Conservation (phyloP, 2,329 filamentous ascomycete genomes). For the Clarireedia homoeocarpa region DNA sequence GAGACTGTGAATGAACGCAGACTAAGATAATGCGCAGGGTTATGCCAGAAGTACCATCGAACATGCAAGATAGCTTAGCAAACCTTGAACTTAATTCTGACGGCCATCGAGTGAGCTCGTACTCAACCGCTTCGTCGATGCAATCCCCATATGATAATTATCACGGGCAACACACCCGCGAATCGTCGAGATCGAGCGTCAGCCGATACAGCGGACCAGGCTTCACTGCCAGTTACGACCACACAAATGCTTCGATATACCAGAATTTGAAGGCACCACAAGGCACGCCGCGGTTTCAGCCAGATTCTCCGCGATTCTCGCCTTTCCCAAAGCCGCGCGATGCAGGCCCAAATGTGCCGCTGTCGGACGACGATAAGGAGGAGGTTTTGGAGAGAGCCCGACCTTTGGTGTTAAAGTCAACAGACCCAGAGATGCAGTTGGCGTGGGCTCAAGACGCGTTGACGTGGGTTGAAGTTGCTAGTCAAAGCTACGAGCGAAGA, state of each 20-base stretch:
- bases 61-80: constrained; percentile 91
- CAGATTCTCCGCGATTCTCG: constrained; percentile 66
- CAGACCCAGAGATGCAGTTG: constrained; percentile 92
- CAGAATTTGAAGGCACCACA: constrained; percentile 25
- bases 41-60: constrained; percentile 91
- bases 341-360: constrained; percentile 79
- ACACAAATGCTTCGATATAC: constrained; percentile 29
- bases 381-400: constrained; percentile 79
- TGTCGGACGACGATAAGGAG: constrained; percentile 90
- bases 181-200: constrained; percentile 8
- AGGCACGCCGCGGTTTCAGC: constrained; percentile 8
- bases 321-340: constrained; percentile 80
- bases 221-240: constrained; percentile 27
- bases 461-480: constrained; percentile 76
- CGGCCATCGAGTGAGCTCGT: constrained; percentile 23
- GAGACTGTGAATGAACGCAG: background rate
- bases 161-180: constrained; percentile 10
- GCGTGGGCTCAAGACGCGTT: constrained; percentile 94
- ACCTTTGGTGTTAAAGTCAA: constrained; percentile 77
- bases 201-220: constrained; percentile 16
- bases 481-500: constrained; percentile 55
- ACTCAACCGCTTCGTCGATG: constrained; percentile 17
- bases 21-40: constrained; percentile 48
- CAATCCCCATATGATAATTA: constrained; percentile 18
- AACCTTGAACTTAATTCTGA: constrained; percentile 76